Evolutionary conservation across 2,329 filamentous ascomycete genomes (phyloP), one percentile per base, ranked within the genome.

Genomic region (Ophiostoma pallidulum): DNA sequence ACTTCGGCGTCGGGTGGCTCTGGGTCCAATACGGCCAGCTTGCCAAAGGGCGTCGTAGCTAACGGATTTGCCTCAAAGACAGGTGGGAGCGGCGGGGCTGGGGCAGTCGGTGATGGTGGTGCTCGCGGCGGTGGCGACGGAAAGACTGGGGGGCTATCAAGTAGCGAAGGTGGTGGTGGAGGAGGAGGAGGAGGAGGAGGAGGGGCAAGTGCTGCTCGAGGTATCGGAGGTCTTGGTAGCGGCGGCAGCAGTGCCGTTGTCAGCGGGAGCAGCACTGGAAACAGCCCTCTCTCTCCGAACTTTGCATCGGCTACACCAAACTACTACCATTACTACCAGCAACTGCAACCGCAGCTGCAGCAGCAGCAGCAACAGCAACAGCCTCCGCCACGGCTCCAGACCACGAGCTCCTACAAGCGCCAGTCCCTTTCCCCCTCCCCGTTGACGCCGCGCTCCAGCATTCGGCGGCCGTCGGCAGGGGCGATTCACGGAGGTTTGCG

Each of bases 351-450:
- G 12, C 16, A 9, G 8, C 40, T 14, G 16, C 33, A 31, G 7
- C 41, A 28, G 29, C 47, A 41, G 9, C 37, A 14, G 51, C 58
- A 45, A 9, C 20, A 32, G 19, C 26, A 18, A n/a, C 13, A 18
- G 3, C 19, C 36, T 5, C 40, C 41, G 8, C 42, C 43, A 14
- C 47, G 50, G 1, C 41, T 52, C 39, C 50, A 46, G 18, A 44
- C 49, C 10, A 31, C 45, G 6, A 47, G 18, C 20, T 48, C 52
- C 2, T 78, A 80, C 59, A 83, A 83, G 58, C 78, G 88, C 14
- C 84, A 88, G 51, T 95, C 89, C 0, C 68, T 94, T 9, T 94
- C 88, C 0, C 92, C 92, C 0, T 84, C 82, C 3, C 91, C 92
- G 0, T 65, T 96, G 35, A 97, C 92, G 1, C 91, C 92, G 4